A percentile compares a stretch with the other conserved stretches of the same genome.
Conservation (phyloP, 257 asterid species). For the Sherardia arvensis region DNA sequence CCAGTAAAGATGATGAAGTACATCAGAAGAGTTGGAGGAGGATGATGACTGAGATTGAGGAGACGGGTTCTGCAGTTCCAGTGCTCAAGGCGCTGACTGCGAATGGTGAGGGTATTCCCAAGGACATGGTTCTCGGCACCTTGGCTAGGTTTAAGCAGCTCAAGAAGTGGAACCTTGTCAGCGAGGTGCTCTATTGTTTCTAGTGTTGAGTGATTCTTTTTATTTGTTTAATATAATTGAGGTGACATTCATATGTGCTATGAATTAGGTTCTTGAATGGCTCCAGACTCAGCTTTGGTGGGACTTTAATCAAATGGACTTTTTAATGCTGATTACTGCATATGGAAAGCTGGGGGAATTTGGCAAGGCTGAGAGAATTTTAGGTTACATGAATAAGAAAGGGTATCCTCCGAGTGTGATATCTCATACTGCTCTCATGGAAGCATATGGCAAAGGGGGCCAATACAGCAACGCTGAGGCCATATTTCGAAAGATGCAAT, state of each 20-base stretch:
- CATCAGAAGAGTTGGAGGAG: slow-evolving; percentile 87
- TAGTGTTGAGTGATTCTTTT: not conserved
- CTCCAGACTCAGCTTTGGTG: slow-evolving; percentile 93
- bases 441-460: slow-evolving; percentile 87
- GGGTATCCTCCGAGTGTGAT: slow-evolving; percentile 76
- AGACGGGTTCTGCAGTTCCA: slow-evolving; percentile 57
- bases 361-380: slow-evolving; percentile 70
- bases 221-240: not conserved
- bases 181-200: slow-evolving; percentile 49
- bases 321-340: slow-evolving; percentile 87
- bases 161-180: slow-evolving; percentile 89
- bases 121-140: slow-evolving; percentile 77
- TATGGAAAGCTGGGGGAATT: slow-evolving; percentile 87
- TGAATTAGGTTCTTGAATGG: slow-evolving; percentile 81
- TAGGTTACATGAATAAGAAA: slow-evolving; percentile 66
- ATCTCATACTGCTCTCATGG: slow-evolving; percentile 94
- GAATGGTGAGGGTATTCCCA: slow-evolving; percentile 64
- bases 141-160: slow-evolving; percentile 90
- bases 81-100: slow-evolving; percentile 61
- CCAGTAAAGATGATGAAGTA: slow-evolving; percentile 62
- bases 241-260: not conserved
- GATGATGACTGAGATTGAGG: slow-evolving; percentile 84
- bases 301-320: slow-evolving; percentile 94
- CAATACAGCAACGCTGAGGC: slow-evolving; percentile 81
- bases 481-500: slow-evolving; percentile 85